Conservation (phyloP, 805 yeast species). For the Brettanomyces sp. region DNA sequence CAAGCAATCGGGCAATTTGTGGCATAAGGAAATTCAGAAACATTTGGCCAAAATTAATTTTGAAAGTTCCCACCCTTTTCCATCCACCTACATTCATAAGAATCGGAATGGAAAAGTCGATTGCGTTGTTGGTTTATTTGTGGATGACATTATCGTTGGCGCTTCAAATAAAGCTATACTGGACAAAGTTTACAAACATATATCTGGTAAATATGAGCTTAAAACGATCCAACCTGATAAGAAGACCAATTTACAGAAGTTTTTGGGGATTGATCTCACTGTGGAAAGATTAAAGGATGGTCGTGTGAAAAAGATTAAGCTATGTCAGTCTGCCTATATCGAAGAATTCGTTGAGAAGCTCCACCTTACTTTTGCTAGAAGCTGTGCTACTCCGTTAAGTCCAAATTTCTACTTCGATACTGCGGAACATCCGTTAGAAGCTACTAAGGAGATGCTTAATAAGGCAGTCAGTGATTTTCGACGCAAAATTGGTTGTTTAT, state of each 20-base stretch:
- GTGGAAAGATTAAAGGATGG: background rate
- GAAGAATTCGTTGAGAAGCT: background rate
- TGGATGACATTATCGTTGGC: too few relatives aligned
- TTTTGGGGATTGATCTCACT: background rate
- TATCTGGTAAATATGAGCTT: background rate
- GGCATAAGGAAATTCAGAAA: background rate
- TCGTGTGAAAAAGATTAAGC: background rate
- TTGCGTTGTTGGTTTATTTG: background rate
- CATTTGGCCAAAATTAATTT: too few relatives aligned
- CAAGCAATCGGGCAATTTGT: slow-evolving; percentile 1
- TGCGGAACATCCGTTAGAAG: too few relatives aligned
- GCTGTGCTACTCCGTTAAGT: too few relatives aligned
- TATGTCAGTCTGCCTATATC: background rate
- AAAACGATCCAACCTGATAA: background rate
- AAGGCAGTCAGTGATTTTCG: too few relatives aligned
- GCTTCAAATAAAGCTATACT: background rate
- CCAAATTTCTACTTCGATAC: too few relatives aligned
- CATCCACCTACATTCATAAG: background rate
- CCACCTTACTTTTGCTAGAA: too few relatives aligned
- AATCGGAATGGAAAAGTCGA: background rate
- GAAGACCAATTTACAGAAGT: background rate
- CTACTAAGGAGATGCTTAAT: too few relatives aligned
- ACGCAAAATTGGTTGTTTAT: too few relatives aligned
- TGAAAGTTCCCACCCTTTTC: background rate
- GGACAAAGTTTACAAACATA: background rate